Evolutionary conservation across 768 basidiomycete genomes (phyloP).

Genomic region (Agrocybe praecox): DNA sequence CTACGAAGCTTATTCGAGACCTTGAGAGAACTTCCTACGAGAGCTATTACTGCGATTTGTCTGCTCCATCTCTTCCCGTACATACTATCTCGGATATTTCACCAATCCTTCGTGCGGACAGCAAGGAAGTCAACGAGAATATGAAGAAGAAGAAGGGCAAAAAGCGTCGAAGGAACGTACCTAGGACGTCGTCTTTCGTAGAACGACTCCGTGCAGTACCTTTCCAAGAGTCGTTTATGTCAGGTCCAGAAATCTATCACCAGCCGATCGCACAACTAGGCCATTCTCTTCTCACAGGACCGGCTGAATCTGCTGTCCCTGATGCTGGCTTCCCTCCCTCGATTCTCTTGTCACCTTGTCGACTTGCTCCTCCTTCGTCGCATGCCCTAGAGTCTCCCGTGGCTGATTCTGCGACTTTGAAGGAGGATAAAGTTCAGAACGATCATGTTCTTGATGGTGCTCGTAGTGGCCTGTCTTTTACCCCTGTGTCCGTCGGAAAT

Average conservation of each 20-base stretch:
- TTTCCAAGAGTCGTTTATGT: neutral
- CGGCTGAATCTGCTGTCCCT: neutral
- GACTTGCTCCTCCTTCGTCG: conserved; percentile 10
- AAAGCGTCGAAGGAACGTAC: conserved; percentile 4
- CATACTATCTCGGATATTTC: conserved; percentile 28
- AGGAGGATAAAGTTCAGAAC: neutral
- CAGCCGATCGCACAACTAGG: neutral
- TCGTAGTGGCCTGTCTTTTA: neutral
- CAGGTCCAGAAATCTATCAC: neutral
- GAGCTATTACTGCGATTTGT: conserved; percentile 15
- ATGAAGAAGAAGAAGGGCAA: conserved; percentile 11
- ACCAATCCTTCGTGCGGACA: conserved; percentile 25
- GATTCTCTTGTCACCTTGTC: conserved; percentile 19
- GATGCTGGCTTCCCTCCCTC: neutral
- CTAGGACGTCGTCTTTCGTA: conserved; percentile 14
- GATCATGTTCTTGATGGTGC: neutral
- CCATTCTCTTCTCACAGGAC: neutral
- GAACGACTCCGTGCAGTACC: conserved; percentile 18
- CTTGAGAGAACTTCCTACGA: conserved; percentile 19
- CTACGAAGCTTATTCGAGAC: conserved; percentile 17
- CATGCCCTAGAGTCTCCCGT: neutral
- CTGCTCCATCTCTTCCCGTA: conserved; percentile 9
- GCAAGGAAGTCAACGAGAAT: neutral
- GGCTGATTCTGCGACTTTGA: neutral
- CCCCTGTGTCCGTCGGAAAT: conserved; percentile 5